Evolutionary conservation across 495 filamentous ascomycete species (phyloP).

Genomic region (Penicillium angulare): DNA sequence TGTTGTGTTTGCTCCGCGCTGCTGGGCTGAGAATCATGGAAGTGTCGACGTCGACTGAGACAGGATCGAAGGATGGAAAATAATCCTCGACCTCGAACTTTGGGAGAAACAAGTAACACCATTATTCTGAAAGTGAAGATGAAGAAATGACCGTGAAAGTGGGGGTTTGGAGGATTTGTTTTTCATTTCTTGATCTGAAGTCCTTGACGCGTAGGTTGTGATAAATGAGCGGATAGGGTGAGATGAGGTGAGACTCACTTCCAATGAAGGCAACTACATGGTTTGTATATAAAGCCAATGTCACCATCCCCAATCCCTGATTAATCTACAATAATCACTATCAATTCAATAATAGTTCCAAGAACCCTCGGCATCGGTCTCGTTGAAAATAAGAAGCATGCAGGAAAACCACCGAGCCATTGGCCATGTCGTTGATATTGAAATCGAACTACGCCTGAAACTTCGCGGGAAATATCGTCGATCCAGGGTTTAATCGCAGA

Average conservation of each 20-base stretch:
- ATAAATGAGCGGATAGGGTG: not conserved
- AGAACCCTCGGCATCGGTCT: not conserved
- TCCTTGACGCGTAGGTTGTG: too few species aligned
- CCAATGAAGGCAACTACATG: not conserved
- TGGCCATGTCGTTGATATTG: not conserved
- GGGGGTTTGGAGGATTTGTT: too few species aligned
- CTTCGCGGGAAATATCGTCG: slow-evolving; percentile 1
- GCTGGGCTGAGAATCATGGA: too few species aligned
- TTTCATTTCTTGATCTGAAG: too few species aligned
- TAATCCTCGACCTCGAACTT: not conserved
- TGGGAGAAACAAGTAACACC: slow-evolving; percentile 9
- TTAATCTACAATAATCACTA: not conserved
- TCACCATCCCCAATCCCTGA: not conserved
- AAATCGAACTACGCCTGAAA: slow-evolving; percentile 13
- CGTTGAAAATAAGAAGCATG: not conserved
- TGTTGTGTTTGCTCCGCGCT: too few species aligned
- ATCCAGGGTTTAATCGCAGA: too few species aligned
- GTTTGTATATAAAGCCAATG: not conserved
- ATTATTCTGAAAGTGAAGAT: slow-evolving; percentile 1
- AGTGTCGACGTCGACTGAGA: not conserved
- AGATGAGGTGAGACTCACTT: not conserved
- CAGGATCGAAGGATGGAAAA: slow-evolving; percentile 3
- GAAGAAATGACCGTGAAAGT: too few species aligned
- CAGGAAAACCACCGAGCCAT: not conserved
- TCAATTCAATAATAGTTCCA: too few species aligned